Conservation (phyloP, 176 grass and related monocot genomes). For the Thalia dealbata region DNA sequence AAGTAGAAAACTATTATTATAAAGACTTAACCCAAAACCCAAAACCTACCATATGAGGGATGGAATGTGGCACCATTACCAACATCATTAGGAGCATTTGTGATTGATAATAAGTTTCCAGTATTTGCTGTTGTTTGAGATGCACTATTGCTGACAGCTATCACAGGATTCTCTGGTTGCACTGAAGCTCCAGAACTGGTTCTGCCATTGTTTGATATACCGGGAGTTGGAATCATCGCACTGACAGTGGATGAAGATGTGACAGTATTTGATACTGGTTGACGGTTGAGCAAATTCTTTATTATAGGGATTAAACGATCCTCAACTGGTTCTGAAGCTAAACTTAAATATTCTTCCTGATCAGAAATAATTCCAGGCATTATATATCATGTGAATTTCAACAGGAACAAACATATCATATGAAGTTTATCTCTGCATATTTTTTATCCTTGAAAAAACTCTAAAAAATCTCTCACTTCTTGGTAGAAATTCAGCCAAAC, state of each 20-base stretch:
- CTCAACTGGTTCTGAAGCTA: constrained; percentile 50
- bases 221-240: constrained; percentile 96
- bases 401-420: constrained; percentile 1
- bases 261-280: constrained; percentile 17
- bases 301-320: constrained; percentile 45
- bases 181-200: constrained; percentile 40
- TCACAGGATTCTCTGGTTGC: constrained; percentile 41
- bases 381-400: constrained; percentile 4
- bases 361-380: constrained; percentile 17
- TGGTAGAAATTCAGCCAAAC: not conserved
- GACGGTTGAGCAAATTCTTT: constrained; percentile 22
- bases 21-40: not conserved
- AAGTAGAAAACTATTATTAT: constrained; percentile 9
- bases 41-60: constrained; percentile 3
- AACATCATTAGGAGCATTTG: constrained; percentile 21
- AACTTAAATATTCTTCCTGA: constrained; percentile 68
- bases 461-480: not conserved
- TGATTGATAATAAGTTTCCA: constrained; percentile 37
- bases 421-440: not conserved
- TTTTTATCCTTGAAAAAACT: not conserved
- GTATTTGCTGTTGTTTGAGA: constrained; percentile 38
- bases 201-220: constrained; percentile 49
- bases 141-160: constrained; percentile 35
- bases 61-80: constrained; percentile 1
- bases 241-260: constrained; percentile 53